Conservation (phyloP, 805 yeast species). For the Candida ipomoeae region DNA sequence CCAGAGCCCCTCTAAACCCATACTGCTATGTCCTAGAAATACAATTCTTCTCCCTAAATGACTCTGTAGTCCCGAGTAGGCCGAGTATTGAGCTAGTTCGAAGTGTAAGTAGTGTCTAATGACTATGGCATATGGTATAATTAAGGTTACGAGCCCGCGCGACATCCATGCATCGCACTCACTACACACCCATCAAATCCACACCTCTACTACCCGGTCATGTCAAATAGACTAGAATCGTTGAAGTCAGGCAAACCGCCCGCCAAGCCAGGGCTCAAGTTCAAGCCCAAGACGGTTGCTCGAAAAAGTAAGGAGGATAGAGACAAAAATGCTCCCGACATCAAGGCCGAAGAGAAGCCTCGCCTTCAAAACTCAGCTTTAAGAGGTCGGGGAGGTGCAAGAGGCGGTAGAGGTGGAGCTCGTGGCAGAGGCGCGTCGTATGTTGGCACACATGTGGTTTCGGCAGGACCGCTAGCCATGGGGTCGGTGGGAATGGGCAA, state of each 20-base stretch:
- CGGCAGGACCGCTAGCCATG: conserved; percentile 70
- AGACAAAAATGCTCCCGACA: conserved; percentile 65
- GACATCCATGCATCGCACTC: neutral
- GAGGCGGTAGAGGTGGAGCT: conserved; percentile 31
- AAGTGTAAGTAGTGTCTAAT: too few species aligned
- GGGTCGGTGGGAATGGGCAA: conserved; percentile 51
- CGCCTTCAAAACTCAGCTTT: conserved; percentile 12
- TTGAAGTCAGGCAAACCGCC: conserved; percentile 32
- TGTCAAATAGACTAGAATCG: conserved; percentile 43
- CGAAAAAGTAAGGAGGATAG: conserved; percentile 81
- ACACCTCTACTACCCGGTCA: conserved; percentile 9
- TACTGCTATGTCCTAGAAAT: too few species aligned
- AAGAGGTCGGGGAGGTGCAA: conserved; percentile 27
- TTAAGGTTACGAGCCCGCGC: neutral
- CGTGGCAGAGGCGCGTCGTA: conserved; percentile 37
- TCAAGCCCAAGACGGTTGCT: conserved; percentile 84
- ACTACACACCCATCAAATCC: neutral
- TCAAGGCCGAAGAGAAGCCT: conserved; percentile 29
- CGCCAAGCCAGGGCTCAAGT: conserved; percentile 58
- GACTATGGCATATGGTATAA: too few species aligned
- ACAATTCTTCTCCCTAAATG: too few species aligned
- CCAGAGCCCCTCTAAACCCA: too few species aligned
- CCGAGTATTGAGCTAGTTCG: too few species aligned
- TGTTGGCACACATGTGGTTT: conserved; percentile 58
- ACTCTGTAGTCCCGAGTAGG: too few species aligned